Base-by-base conservation (phyloP, 345 rosid genomes). In the Kandelia obovata region DNA sequence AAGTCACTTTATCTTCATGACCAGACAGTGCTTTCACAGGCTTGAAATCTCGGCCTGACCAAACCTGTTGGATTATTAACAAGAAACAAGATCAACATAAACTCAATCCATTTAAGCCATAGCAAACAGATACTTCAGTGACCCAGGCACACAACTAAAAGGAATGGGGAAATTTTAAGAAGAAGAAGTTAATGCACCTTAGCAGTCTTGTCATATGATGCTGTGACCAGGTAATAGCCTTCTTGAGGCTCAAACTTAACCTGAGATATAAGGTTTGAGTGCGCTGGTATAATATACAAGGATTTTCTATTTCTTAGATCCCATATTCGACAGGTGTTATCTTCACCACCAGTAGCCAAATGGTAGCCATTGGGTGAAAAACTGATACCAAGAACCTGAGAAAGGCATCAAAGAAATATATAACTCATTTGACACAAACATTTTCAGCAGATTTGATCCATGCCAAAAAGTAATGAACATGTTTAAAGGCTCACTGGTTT, bases 291-390 rank as follows among this genome's bases (percentile, higher is more conserved):
- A 30, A 71, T 64, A 62, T 92, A 95, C 47, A 95, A 64, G 9
- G 97, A 84, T 75, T 76, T 92, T 66, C 86, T 88, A 94, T 90
- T 90, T 82, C 98, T 87, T 58, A 95, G 81, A 80, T 95, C 99
- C 98, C 97, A 95, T 70, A 96, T 86, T 43, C 97, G 85, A 64
- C 99, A 96, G 21, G 91, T 90, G 73, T 92, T 96, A 71, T 96
- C 99, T 75, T 90, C 98, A 46, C 98, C 92, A 46, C 98, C 97
- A 28, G 97, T 92, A 16, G 98, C 97, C 71, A 92, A 76, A 83
- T 96, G 99, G 79, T 92, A 89, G 23, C 99, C 98, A 83, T 90
- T 92, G 35, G 99, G 96, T 70, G 99, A 92, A 78, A 96, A 96
- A 77, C 83, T 85, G 72, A 88, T 82, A 25, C 96, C 85, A 53